phyloP scores from a whole-genome alignment of 2,329 filamentous ascomycete genomes.

The Zymoseptoria pseudotritici region DNA sequence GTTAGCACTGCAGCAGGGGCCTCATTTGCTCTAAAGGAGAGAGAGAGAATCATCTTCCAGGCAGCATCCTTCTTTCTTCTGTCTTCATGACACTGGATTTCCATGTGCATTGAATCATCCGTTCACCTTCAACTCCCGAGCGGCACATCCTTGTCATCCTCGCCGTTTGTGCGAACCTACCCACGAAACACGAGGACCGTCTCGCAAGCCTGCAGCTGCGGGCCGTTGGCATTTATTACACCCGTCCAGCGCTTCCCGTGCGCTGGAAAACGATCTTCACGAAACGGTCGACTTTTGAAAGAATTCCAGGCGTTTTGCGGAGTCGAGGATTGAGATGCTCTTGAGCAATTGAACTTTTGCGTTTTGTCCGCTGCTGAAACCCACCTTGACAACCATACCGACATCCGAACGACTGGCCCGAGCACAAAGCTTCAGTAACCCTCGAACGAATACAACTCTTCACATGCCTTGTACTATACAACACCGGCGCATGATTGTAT shows the following conservation, averaged over 20 bases:
- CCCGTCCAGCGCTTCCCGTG: neutral
- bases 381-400: neutral
- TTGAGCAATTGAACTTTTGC: neutral
- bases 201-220: neutral
- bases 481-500: neutral
- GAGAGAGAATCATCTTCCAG: neutral
- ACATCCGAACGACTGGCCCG: neutral
- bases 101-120: neutral
- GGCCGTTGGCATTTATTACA: neutral
- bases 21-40: neutral
- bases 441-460: neutral
- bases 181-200: neutral
- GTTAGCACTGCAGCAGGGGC: neutral
- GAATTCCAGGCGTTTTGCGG: neutral
- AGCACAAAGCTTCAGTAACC: neutral
- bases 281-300: neutral
- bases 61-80: neutral
- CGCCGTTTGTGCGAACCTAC: neutral
- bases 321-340: neutral
- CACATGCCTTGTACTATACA: neutral
- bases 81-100: neutral
- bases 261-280: neutral
- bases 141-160: neutral
- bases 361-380: neutral
- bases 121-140: neutral